Evolutionary conservation across 2,329 filamentous ascomycete genomes (phyloP), one percentile per base, ranked within the genome.

Genomic region (Madurella mycetomatis): DNA sequence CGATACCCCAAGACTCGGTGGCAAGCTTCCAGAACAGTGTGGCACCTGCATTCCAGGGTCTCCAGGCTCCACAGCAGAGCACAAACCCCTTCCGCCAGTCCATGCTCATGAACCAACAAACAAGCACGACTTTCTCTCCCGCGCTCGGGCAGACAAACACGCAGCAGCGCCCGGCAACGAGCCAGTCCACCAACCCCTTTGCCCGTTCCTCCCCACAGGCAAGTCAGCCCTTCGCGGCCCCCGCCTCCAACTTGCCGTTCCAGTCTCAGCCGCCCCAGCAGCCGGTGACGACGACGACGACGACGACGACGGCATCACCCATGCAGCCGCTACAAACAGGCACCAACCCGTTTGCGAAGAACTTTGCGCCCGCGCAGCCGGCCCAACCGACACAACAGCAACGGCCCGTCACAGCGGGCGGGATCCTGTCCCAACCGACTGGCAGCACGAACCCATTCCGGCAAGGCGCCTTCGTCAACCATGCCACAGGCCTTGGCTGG

Each of bases 51-150:
- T 62, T 76, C 68, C 66, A 74, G 57, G 71, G 66, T 48, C 65
- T 77, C 58, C 71, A 75, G 70, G 65, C 75, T 19, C 77, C 78
- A 55, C 79, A 78, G 66, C 82, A 85, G 64, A 84, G 77, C 18
- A 96, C 91, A 8, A 99, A 99, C 67, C 94, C 94, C 0, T 99
- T 99, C 81, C 82, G 94, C 41, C 87, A 91, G 67, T 96, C 92
- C 1, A 92, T 92, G 85, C 76, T 96, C 73, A 78, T 80, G 75
- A 74, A 69, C 56, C 76, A 80, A 65, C 75, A 77, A 63, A 72
- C 73, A 17, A 58, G 58, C 41, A 54, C 56, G 7, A 54, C 61
- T 13, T 60, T 61, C 18, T 42, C 57, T 1, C 42, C 62, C 2
- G 39, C 49, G 2, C 30, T 56, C 12, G 41, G 43, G 2, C 32